phyloP scores from a whole-genome alignment of 2,329 filamentous ascomycete species.

The Calcarisporium arbuscula region DNA sequence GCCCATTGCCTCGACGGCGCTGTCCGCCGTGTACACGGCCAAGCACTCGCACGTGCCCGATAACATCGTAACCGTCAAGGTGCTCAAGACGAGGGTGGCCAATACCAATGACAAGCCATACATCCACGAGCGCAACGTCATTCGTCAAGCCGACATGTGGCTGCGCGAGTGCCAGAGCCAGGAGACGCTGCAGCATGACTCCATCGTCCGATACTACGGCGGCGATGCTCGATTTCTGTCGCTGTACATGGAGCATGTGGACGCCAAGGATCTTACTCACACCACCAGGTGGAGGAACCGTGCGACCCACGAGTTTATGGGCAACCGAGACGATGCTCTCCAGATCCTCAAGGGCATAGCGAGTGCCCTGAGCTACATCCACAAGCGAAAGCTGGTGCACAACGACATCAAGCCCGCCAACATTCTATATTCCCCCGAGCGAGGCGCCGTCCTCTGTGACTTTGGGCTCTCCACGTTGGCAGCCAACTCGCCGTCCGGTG shows the following conservation, averaged over 20 bases:
- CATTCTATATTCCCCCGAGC: conserved; percentile 52
- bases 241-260: conserved; percentile 56
- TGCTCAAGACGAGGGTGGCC: conserved; percentile 47
- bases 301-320: conserved; percentile 42
- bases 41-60: conserved; percentile 46
- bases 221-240: conserved; percentile 55
- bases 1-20: conserved; percentile 47
- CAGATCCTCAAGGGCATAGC: conserved; percentile 50
- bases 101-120: conserved; percentile 37
- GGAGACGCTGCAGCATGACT: conserved; percentile 47
- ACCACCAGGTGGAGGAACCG: conserved; percentile 42
- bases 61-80: conserved; percentile 53
- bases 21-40: conserved; percentile 51
- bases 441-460: conserved; percentile 55
- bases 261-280: conserved; percentile 47
- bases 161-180: conserved; percentile 52
- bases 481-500: conserved; percentile 39
- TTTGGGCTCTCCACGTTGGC: conserved; percentile 49
- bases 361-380: conserved; percentile 49
- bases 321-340: conserved; percentile 40
- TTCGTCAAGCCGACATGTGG: conserved; percentile 55
- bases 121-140: conserved; percentile 47
- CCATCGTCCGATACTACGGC: conserved; percentile 52
- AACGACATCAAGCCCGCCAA: conserved; percentile 60
- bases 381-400: conserved; percentile 47